Base-by-base conservation (phyloP, 148 eudicot species). In the Rhododendron vialii region DNA sequence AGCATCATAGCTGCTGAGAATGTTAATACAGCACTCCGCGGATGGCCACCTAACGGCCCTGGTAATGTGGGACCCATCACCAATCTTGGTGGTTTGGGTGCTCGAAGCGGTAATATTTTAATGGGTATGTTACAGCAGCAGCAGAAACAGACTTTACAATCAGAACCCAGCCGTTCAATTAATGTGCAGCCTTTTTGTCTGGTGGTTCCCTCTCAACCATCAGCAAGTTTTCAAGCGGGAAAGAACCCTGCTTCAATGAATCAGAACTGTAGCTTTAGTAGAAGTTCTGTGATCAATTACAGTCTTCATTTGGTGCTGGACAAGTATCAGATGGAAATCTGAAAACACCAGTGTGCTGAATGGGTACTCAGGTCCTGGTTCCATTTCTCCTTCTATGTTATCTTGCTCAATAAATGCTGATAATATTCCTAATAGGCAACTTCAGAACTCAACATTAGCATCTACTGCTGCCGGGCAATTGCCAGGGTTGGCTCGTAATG, bases 101-200 rank as follows among this genome's bases (percentile, higher is more conserved):
- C 83, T 59, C 89, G 85, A 45, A 85, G 51, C 63, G 82, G 88
- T 55, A 87, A 87, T 47, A 83, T 86, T 55, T 83, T 91, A 65
- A 48, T 85, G 84, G 88, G 89, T 74, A 84, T 90, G 79, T 55
- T 89, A 12, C 82, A 85, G 65, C 89, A 85, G 87, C 90, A 84
- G 38, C 91, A 86, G 75, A 82, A 88, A 57, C 91, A 88, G 81
- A 76, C 87, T 43, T 17, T 33, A 9, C 38, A 82, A 61, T 75
- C 78, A 41, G 92, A 90, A 63, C 84, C 89, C 48, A 86, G 81
- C 69, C 87, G 88, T 48, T 82, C 93, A n/a, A 92, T 92, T 74
- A 92, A 86, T 75, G 93, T 92, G 74, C 93, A 90, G 35, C 94
- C 94, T 82, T 92, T 93, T 83, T 90, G 92, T 84, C 82, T 92